Evolutionary conservation across 805 yeast species (phyloP), one percentile per base, ranked within the genome.

Genomic region (Ogataea naganishii): DNA sequence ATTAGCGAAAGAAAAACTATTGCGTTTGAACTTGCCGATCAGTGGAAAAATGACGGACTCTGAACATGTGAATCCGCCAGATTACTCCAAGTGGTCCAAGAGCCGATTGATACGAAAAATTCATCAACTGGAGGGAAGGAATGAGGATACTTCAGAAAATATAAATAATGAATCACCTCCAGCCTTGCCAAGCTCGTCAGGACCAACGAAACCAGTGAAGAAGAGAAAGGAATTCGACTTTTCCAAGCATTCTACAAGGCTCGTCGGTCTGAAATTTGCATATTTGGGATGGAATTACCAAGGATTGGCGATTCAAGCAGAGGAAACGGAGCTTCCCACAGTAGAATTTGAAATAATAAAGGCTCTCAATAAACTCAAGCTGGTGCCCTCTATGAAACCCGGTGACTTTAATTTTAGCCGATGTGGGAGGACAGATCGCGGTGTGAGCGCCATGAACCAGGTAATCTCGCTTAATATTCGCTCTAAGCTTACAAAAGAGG

Each of bases 401-500:
- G 59, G 59, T 6, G 75, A 72, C 2, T 82, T 78, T 47, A 66
- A 70, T 10, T 86, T 88, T 51, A 80, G 94, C 41, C 62, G 96
- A 38, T 92, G 97, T 58, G 97, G 97, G 0, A 66, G 97, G 46
- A 89, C 97, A 0, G 97, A 89, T 47, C 75, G 73, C 41, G 97
- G 96, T n/a, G 97, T 89, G 10, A 83, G 95, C 59, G 98, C 98
- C 0, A 72, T 92, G 79, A 82, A 84, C 40, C 98, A 92, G 54
- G 97, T 92, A 3, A 79, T 92, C 5, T 78, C 95, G 1, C 57
- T 92, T 22, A 56, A 63, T 11, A 77, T 89, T 17, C 65, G 98
- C 40, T 84, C 96, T 0, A 61, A 63, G 14, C 55, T 92, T 23
- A 47, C 72, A 0, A 42, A 45, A 1, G 88, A 79, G 26, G 82